Conservation (phyloP, 73 alveolate genomes). For the Paramecium sexaurelia region DNA sequence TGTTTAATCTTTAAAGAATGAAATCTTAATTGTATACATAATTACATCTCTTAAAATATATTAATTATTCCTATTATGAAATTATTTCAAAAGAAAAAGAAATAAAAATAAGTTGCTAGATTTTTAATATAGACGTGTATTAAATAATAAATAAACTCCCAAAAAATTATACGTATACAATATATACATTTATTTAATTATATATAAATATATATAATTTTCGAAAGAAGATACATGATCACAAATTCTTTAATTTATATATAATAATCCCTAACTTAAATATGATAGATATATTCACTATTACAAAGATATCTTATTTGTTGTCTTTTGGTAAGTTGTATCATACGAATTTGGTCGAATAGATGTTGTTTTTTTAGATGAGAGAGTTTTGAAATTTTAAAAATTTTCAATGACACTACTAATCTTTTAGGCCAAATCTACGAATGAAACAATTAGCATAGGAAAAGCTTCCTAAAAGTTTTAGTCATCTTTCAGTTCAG, state of each 20-base stretch:
- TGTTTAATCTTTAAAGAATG: too few relatives aligned
- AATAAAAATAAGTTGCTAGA: too few relatives aligned
- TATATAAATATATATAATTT: neutral
- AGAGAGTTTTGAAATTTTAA: neutral
- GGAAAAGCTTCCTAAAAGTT: conserved; percentile 44
- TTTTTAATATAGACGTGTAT: neutral
- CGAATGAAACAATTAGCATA: conserved; percentile 7
- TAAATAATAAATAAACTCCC: neutral
- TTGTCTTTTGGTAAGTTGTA: neutral
- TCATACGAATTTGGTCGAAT: neutral
- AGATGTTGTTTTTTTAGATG: neutral
- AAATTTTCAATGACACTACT: neutral
- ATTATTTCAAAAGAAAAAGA: too few relatives aligned
- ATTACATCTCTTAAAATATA: too few relatives aligned
- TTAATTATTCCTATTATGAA: too few relatives aligned
- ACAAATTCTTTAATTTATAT: neutral
- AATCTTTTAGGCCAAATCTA: conserved; percentile 16
- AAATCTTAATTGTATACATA: too few relatives aligned
- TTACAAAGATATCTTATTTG: conserved; percentile 9
- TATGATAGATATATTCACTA: conserved; percentile 27
- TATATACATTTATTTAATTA: too few relatives aligned
- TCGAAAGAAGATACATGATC: neutral
- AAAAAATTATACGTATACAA: neutral
- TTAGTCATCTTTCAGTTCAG: conserved; percentile 56
- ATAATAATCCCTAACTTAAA: neutral